Evolutionary conservation across 2,329 filamentous ascomycete genomes (phyloP), one percentile per base, ranked within the genome.

Genomic region (Pyrenophora teres): DNA sequence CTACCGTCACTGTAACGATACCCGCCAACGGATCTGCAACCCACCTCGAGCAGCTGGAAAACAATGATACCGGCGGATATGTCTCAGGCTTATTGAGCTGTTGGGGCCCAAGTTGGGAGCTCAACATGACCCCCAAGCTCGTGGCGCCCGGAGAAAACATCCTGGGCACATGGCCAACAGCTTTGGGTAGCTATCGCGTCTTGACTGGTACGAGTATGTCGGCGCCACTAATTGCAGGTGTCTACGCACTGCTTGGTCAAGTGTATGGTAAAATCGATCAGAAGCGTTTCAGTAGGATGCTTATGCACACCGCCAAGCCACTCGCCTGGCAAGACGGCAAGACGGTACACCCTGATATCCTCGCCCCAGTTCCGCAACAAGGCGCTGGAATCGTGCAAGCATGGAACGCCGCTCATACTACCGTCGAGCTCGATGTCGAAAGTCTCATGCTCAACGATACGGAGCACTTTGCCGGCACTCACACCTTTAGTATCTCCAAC

Each of bases 31-130:
- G 31, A 0, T 43, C 56, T 8, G 30, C 55, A 9, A 31, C 31
- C 6, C 10, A 54, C 15, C 46, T 61, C n/a, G 58, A 60, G 23
- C 40, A 54, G 27, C 42, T 61, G 15, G 56, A 60, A 6, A 62
- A 62, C 18, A 50, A 58, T 6, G 41, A 32, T 8, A 42, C 13
- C 18, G 56, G 56, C n/a, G 59, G 57, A 6, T 54, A 54, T 42
- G 30, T 47, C 33, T 25, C 43, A 9, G 23, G 53, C 6, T 32
- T 15, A 2, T 19, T 62, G 18, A 54, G 80, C 36, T 81, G 78
- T 5, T 87, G 83, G 84, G 84, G 84, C 6, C 84, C 84, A 2
- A 83, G 80, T 2, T 86, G 78, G 67, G 83, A 87, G 62, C 74
- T 83, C 56, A 78, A 81, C 39, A 68, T 81, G 40, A 84, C 83